These are phyloP conservation scores for Trypanosoma scelopori DNA, from an alignment of 208 protist species.

Conservation along the genomic window DNA sequence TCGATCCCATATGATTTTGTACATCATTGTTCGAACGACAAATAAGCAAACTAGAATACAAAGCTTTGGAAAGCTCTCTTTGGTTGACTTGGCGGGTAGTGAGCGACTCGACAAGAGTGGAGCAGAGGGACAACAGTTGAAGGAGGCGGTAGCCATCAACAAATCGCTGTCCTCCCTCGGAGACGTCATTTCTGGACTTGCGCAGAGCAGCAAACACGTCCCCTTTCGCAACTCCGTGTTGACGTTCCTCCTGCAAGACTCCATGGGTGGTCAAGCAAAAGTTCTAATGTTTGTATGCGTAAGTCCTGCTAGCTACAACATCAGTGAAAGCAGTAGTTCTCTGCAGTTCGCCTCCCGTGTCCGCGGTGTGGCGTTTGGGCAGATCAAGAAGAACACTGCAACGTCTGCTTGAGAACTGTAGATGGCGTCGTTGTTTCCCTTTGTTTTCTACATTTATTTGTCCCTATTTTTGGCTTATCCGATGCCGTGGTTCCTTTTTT, in stretches of 20 bases:
- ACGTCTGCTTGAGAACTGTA: slow-evolving; percentile 16
- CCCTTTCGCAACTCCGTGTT: slow-evolving; percentile 92
- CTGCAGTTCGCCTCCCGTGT: slow-evolving; percentile 90
- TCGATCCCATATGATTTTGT: slow-evolving; percentile 94
- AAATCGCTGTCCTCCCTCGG: slow-evolving; percentile 89
- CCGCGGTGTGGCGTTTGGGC: slow-evolving; percentile 82
- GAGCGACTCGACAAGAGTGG: slow-evolving; percentile 91
- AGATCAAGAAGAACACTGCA: slow-evolving; percentile 87
- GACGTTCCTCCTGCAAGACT: slow-evolving; percentile 91
- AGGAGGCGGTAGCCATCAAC: slow-evolving; percentile 93
- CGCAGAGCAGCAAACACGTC: slow-evolving; percentile 85
- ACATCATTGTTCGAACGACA: slow-evolving; percentile 84
- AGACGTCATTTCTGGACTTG: slow-evolving; percentile 88
- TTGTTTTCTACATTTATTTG: slow-evolving; percentile 7
- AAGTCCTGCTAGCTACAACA: slow-evolving; percentile 93
- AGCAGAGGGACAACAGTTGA: slow-evolving; percentile 79
- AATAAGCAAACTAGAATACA: slow-evolving; percentile 89
- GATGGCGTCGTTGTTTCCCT: slow-evolving; percentile 2
- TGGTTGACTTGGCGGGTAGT: slow-evolving; percentile 92
- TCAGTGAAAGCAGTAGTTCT: slow-evolving; percentile 85
- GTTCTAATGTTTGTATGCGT: slow-evolving; percentile 96
- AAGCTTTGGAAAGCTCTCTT: slow-evolving; percentile 92
- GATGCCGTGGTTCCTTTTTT: too few species aligned
- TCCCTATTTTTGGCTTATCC: neutral
- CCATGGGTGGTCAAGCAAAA: slow-evolving; percentile 93